These are phyloP conservation scores for Lepiota subincarnata DNA, from an alignment of 768 basidiomycete species.

Conservation along the genomic window DNA sequence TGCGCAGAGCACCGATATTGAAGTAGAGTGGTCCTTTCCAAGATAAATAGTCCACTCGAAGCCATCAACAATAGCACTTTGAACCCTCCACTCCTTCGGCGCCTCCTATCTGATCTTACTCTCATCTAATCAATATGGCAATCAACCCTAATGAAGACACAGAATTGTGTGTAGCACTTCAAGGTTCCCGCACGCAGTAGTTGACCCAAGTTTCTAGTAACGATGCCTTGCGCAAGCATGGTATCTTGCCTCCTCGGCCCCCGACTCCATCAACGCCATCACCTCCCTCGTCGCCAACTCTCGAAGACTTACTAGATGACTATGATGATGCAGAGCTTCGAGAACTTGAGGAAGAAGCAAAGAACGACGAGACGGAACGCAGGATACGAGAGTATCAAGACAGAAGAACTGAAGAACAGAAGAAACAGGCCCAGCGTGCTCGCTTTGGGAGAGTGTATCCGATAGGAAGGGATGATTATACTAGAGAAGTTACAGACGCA, in stretches of 20 bases:
- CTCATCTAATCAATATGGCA: conserved; percentile 39
- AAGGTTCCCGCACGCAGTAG: neutral
- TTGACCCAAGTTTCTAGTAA: conserved; percentile 51
- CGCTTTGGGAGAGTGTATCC: conserved; percentile 85
- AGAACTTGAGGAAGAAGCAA: conserved; percentile 67
- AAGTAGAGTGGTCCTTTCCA: neutral
- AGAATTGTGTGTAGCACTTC: conserved; percentile 70
- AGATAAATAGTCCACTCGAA: neutral
- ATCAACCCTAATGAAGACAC: conserved; percentile 90
- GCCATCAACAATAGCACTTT: neutral
- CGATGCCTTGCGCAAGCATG: conserved; percentile 89
- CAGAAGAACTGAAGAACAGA: conserved; percentile 63
- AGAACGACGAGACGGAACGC: conserved; percentile 74
- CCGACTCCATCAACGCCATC: conserved; percentile 68
- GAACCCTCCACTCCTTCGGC: too few species aligned
- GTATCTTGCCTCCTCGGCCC: conserved; percentile 78
- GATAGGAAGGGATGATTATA: conserved; percentile 91
- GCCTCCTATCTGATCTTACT: neutral
- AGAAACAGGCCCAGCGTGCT: conserved; percentile 50
- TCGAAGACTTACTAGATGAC: conserved; percentile 64
- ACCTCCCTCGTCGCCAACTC: conserved; percentile 70
- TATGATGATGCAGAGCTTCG: conserved; percentile 59
- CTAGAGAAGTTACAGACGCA: conserved; percentile 90
- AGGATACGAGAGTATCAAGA: conserved; percentile 62
- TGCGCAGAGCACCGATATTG: neutral